These are phyloP conservation scores for Trypanosoma scelopori DNA, from an alignment of 208 protist genomes.

Conservation along the genomic window DNA sequence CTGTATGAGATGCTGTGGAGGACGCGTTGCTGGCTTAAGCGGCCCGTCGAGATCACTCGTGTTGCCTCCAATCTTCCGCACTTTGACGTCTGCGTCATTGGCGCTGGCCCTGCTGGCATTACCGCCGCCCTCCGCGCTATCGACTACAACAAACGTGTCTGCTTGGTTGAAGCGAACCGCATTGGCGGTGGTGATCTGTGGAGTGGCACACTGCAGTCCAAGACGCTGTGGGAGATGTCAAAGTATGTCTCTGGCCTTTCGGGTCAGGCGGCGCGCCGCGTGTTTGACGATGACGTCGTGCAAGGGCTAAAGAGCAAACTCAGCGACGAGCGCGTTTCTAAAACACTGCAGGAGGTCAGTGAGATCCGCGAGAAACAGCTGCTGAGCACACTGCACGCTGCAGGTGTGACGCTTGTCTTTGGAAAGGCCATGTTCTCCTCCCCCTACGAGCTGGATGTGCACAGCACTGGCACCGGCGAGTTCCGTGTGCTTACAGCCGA, in stretches of 20 bases:
- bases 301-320: slow-evolving; percentile 27
- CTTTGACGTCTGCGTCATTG: slow-evolving; percentile 75
- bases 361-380: slow-evolving; percentile 41
- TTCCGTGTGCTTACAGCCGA: slow-evolving; percentile 59
- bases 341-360: slow-evolving; percentile 41
- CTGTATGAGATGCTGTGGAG: slow-evolving; percentile 28
- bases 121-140: slow-evolving; percentile 57
- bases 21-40: slow-evolving; percentile 9
- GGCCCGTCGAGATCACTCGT: slow-evolving; percentile 47
- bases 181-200: slow-evolving; percentile 69
- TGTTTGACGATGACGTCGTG: slow-evolving; percentile 35
- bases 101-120: slow-evolving; percentile 60
- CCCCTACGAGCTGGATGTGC: slow-evolving; percentile 53
- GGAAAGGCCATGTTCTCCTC: slow-evolving; percentile 63
- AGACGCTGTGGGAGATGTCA: slow-evolving; percentile 68
- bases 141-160: slow-evolving; percentile 56
- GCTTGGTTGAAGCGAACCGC: slow-evolving; percentile 52
- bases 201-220: slow-evolving; percentile 71
- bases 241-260: slow-evolving; percentile 44
- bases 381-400: slow-evolving; percentile 24
- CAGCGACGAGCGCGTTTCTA: slow-evolving; percentile 32
- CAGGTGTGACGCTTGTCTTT: slow-evolving; percentile 54
- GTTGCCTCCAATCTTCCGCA: slow-evolving; percentile 46
- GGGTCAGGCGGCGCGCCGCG: slow-evolving; percentile 26
- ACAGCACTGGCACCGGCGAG: slow-evolving; percentile 41